Conservation (phyloP, 2,329 filamentous ascomycete species). For the Setomelanomma holmii region DNA sequence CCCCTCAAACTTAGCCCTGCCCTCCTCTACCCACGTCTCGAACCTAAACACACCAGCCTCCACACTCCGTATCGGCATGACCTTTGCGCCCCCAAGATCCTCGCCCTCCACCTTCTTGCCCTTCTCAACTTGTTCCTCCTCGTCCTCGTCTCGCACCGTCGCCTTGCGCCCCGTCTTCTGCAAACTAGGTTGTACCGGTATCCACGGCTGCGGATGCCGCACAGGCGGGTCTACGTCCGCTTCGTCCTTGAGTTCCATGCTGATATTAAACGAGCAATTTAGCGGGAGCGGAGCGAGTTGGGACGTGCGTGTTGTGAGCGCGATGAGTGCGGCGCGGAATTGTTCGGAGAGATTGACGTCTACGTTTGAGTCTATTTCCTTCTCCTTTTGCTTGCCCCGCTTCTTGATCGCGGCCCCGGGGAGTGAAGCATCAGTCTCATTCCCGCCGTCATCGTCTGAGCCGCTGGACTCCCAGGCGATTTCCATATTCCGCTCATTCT, state of each 20-base stretch:
- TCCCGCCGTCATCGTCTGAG: constrained; percentile 13
- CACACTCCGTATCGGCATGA: constrained; percentile 67
- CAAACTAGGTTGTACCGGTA: constrained; percentile 62
- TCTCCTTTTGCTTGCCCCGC: constrained; percentile 14
- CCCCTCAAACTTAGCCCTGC: constrained; percentile 57
- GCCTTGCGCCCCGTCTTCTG: constrained; percentile 43
- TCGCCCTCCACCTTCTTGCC: constrained; percentile 27
- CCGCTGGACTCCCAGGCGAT: constrained; percentile 51
- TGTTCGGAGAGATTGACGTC: constrained; percentile 73
- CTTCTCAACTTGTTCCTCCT: constrained; percentile 17
- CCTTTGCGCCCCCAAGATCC: constrained; percentile 61
- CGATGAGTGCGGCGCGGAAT: constrained; percentile 70
- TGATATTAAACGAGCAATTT: constrained; percentile 77
- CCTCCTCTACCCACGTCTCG: constrained; percentile 75
- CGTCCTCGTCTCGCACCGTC: constrained; percentile 16
- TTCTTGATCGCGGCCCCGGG: neutral
- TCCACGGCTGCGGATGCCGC: constrained; percentile 64
- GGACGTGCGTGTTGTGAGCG: constrained; percentile 67
- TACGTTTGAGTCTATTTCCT: constrained; percentile 27
- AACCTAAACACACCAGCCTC: constrained; percentile 71
- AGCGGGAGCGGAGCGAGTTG: constrained; percentile 65
- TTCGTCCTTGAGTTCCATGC: constrained; percentile 72
- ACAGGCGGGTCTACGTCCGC: constrained; percentile 57
- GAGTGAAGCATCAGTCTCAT: constrained; percentile 2
- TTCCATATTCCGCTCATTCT: constrained; percentile 57